Percentiles rank a stretch among this genome's conserved stretches.
phyloP scores from a whole-genome alignment of 2,329 filamentous ascomycete species.

The Nothopassalora personata region DNA sequence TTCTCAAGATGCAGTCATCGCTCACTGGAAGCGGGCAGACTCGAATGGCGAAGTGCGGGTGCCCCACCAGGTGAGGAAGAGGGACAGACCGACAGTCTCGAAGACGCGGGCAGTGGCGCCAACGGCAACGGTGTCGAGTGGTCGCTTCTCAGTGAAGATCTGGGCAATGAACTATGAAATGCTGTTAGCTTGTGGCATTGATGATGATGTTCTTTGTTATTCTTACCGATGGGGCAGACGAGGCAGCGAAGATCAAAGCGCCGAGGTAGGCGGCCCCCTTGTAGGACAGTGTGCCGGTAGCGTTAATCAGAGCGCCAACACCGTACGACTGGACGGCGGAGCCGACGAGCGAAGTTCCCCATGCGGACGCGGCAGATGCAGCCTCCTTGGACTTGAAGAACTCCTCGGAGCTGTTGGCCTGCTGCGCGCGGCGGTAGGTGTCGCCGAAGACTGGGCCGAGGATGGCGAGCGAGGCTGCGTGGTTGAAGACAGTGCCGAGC shows the following conservation, averaged over 20 bases:
- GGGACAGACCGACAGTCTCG: conserved; percentile 84
- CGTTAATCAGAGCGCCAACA: conserved; percentile 58
- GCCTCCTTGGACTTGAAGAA: conserved; percentile 93
- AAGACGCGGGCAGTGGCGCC: conserved; percentile 77
- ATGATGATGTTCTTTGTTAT: not conserved
- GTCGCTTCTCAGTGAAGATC: conserved; percentile 84
- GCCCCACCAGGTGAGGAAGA: conserved; percentile 97
- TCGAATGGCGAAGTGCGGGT: conserved; percentile 90
- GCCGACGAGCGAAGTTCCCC: conserved; percentile 84
- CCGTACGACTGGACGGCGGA: conserved; percentile 60
- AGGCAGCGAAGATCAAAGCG: conserved; percentile 83
- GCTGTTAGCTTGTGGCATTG: conserved; percentile 21
- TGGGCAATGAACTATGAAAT: conserved; percentile 69
- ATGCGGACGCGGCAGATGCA: conserved; percentile 76
- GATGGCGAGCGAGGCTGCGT: conserved; percentile 81
- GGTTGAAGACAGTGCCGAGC: conserved; percentile 92
- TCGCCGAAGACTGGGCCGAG: conserved; percentile 87
- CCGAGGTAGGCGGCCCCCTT: conserved; percentile 96
- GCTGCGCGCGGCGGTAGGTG: conserved; percentile 87
- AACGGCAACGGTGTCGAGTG: conserved; percentile 82
- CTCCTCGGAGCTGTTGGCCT: conserved; percentile 91
- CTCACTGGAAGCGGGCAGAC: conserved; percentile 64
- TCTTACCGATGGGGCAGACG: conserved; percentile 77
- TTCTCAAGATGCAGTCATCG: conserved; percentile 4
- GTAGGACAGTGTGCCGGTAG: conserved; percentile 90